phyloP scores from a whole-genome alignment of 2,329 filamentous ascomycete genomes.

The Ciborinia camelliae region DNA sequence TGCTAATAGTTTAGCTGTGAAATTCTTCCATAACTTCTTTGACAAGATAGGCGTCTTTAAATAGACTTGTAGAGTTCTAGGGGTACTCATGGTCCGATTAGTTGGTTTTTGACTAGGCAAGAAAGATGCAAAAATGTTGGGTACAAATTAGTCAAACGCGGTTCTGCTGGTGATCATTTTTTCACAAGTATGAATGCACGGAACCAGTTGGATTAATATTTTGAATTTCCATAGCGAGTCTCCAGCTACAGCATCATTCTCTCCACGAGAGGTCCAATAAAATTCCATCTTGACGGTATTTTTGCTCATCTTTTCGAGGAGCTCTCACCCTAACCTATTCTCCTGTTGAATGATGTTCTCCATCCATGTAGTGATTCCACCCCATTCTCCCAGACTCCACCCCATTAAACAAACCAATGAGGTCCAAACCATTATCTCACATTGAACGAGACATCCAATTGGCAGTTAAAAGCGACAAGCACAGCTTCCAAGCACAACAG shows the following conservation, averaged over 20 bases:
- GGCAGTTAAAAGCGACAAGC: not conserved
- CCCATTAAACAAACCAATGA: not conserved
- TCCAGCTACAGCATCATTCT: not conserved
- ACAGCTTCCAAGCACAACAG: constrained; percentile 12
- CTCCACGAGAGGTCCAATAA: not conserved
- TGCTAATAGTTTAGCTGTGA: not conserved
- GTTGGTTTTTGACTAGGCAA: no score
- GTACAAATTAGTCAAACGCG: not conserved
- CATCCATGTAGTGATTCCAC: not conserved
- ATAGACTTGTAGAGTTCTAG: no score
- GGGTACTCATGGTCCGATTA: no score
- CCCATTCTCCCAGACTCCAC: not conserved
- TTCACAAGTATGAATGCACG: no score
- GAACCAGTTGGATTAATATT: not conserved
- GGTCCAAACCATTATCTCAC: not conserved
- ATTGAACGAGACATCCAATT: constrained; percentile 12
- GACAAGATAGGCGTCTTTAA: no score
- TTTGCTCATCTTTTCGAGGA: no score
- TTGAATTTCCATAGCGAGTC: not conserved
- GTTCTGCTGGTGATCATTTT: not conserved
- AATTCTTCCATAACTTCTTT: not conserved
- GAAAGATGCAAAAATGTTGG: no score
- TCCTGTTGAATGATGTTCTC: not conserved
- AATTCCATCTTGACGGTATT: not conserved
- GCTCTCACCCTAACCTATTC: not conserved